Evolutionary conservation across 495 filamentous ascomycete genomes (phyloP), one percentile per base, ranked within the genome.

Genomic region (Penicillium subrubescens): DNA sequence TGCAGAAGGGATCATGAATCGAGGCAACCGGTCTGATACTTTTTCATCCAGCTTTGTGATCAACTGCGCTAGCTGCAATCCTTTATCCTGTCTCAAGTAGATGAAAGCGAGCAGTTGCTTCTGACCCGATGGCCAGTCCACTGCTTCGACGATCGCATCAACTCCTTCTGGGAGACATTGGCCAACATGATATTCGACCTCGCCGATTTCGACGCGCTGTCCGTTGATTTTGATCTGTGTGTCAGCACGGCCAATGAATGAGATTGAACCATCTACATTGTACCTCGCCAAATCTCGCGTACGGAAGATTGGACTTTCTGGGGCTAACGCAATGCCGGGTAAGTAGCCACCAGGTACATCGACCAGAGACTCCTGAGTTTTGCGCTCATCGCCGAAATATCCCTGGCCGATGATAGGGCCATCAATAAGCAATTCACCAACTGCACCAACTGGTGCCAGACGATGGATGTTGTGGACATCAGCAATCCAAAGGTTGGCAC

Each of bases 1-100:
- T 27, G 76, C 14, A 0, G 60, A 60, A 0, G 77, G 81, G 1
- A 82, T 66, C 79, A 83, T 83, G 50, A n/a, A 52, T 14, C 2
- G 12, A 37, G 61, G 61, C 29, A 63, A 21, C 17, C 37, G 39
- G 11, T 25, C 5, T n/a, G 43, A 43, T 27, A 63, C 21, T 31
- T 25, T 19, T 2, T 59, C 57, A 15, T 34, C 34, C 53, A 56
- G 34, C 7, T 25, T 39, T 4, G 21, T 29, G 19, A 25, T 56
- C 50, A 52, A 35, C 19, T 39, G 53, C 2, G 29, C 6, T 0
- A 35, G 31, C 29, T 34, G 21, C 5, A 27, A 10, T 27, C 11
- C 23, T 3, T 31, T 23, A 6, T 27, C 8, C 15, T 52, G 21
- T 15, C 50, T 34, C 35, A 41, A 19, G 17, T 39, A 39, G 35